phyloP scores from a whole-genome alignment of 2,329 filamentous ascomycete genomes.

The Fusarium mangiferae region DNA sequence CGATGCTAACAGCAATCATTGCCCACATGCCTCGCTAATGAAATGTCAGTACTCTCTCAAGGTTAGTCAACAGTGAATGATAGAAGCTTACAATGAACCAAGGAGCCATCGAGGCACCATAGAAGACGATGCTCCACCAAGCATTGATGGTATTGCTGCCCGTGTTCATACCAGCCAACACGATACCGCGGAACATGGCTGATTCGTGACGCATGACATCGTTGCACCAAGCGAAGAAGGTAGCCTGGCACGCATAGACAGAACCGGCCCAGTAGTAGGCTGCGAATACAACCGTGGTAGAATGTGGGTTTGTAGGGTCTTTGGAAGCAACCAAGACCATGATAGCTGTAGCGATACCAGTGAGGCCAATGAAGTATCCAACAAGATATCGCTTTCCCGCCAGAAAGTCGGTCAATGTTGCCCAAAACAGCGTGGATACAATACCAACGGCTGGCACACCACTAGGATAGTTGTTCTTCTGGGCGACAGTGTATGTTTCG shows the following conservation, averaged over 20 bases:
- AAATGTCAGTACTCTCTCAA: background rate
- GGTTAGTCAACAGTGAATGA: accelerated
- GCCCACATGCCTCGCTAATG: conserved; percentile 74
- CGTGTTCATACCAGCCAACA: conserved; percentile 78
- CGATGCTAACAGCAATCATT: conserved; percentile 73
- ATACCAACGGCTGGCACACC: conserved; percentile 68
- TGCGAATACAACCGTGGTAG: conserved; percentile 66
- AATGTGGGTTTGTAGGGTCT: conserved; percentile 50
- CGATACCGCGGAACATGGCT: conserved; percentile 70
- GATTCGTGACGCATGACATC: conserved; percentile 74
- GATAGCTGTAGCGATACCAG: conserved; percentile 68
- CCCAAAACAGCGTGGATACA: conserved; percentile 73
- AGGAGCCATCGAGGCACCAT: conserved; percentile 73
- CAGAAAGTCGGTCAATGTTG: conserved; percentile 72
- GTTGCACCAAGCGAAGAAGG: conserved; percentile 81
- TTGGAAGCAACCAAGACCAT: conserved; percentile 68
- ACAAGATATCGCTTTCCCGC: conserved; percentile 73
- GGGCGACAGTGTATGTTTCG: conserved; percentile 55
- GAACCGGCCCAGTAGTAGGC: conserved; percentile 77
- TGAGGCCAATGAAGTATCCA: conserved; percentile 73
- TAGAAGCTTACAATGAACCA: conserved; percentile 66
- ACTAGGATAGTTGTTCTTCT: conserved; percentile 67
- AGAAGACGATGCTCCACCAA: conserved; percentile 80
- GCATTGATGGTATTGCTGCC: conserved; percentile 75
- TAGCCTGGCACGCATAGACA: conserved; percentile 78